These are phyloP conservation scores for Isabelozyma heimii DNA, from an alignment of 805 yeast species.

Conservation along the genomic window DNA sequence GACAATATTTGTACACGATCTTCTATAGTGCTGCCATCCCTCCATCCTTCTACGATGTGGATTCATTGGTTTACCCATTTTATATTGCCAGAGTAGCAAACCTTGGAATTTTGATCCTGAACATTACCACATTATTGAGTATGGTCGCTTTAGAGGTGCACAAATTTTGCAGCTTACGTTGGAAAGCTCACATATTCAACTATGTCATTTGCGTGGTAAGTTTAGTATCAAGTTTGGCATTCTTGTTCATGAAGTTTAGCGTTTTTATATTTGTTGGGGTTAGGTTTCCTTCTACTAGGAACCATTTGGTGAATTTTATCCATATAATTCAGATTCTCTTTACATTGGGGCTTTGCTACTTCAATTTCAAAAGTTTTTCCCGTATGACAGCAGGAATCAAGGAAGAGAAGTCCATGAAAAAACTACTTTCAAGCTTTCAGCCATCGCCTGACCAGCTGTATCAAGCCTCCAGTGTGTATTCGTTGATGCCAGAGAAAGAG, in stretches of 20 bases:
- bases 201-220: not conserved
- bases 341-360: not conserved
- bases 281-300: slow-evolving; percentile 1
- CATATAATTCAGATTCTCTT: not conserved
- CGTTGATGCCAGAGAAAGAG: not conserved
- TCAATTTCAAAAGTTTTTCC: slow-evolving; percentile 1
- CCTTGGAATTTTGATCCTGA: slow-evolving; percentile 10
- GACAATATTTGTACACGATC: slow-evolving; percentile 8
- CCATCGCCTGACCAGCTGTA: slow-evolving; percentile 5
- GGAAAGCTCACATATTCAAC: not conserved
- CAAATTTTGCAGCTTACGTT: not conserved
- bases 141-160: not conserved
- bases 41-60: slow-evolving; percentile 3
- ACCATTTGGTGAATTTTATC: not conserved
- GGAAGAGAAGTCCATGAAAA: slow-evolving; percentile 4
- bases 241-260: slow-evolving; percentile 1
- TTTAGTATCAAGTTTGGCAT: not conserved
- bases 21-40: slow-evolving; percentile 15
- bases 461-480: slow-evolving; percentile 1
- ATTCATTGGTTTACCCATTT: slow-evolving; percentile 3
- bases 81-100: slow-evolving; percentile 4
- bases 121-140: not conserved
- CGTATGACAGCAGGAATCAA: slow-evolving; percentile 1
- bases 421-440: slow-evolving; percentile 4
- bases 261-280: slow-evolving; percentile 1